Evolutionary conservation across 768 basidiomycete species (phyloP), one percentile per base, ranked within the genome.

Genomic region (Ramaria sp.): DNA sequence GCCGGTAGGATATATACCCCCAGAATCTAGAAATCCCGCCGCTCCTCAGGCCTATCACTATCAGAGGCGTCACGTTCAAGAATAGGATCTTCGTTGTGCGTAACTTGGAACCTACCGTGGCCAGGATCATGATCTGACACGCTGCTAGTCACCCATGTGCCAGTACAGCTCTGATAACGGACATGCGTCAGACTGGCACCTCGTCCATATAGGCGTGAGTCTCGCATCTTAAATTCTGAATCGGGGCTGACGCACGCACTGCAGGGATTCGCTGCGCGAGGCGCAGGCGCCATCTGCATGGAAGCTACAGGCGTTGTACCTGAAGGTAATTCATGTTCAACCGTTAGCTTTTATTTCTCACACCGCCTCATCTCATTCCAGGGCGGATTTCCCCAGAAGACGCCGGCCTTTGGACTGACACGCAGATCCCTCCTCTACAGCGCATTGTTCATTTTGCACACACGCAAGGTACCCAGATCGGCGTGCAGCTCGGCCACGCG

Each of bases 111-210:
- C 33, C 7, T 46, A 2, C 12, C 11, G 11, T 5, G 7, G 20
- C 51, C 10, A 31, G 11, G 31, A 1, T 47, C 9, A 19, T 52
- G 17, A 47, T 57, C 19, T 45, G 15, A 46, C 27, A 24, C 53
- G 42, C 51, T 30, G 51, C 45, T 59, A 83, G 83, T 72, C 86
- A 11, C 86, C 86, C 1, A 90, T 91, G 88, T 91, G 89, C 67
- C 83, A 85, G 68, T 92, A 91, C 70, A 85, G 83, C 57, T 75
- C 82, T 9, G 78, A 86, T 46, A 71, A 83, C 52, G 89, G 89
- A 0, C 81, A 86, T 63, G 80, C 82, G 3, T 89, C 88, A 1
- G 85, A 90, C 60, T 91, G 84, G 82, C 91, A 92, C 66, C 68
- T 91, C 4, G 86, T 89, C 17, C 87, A 91, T 65, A 74, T 88